A percentile compares a stretch with the other conserved stretches of the same genome.
phyloP scores from a whole-genome alignment of 1,139 yeast species.

The Sugiyamaella novakii region DNA sequence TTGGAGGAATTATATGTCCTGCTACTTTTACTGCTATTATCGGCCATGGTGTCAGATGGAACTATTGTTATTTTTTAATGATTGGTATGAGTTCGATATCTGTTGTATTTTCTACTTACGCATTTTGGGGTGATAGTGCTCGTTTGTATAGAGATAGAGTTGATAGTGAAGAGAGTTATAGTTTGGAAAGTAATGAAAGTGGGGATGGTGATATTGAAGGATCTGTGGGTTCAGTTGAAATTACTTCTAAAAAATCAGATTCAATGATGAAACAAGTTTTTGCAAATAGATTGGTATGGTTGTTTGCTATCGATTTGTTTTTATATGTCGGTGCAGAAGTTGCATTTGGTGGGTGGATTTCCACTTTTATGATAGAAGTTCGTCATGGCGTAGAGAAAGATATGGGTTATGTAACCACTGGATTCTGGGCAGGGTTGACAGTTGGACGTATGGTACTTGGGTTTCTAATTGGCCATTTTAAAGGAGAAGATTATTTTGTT shows the following conservation, averaged over 20 bases:
- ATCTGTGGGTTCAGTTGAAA: slow-evolving; percentile 1
- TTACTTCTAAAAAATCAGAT: not conserved
- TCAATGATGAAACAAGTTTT: slow-evolving; percentile 35
- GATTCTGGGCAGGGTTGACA: slow-evolving; percentile 73
- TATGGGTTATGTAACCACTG: slow-evolving; percentile 68
- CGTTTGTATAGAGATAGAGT: slow-evolving; percentile 23
- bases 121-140: slow-evolving; percentile 32
- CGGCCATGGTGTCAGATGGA: slow-evolving; percentile 54
- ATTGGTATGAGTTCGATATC: slow-evolving; percentile 46
- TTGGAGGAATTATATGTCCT: slow-evolving; percentile 66
- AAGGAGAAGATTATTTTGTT: slow-evolving; percentile 33
- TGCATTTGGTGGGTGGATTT: slow-evolving; percentile 70
- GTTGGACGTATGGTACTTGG: slow-evolving; percentile 56
- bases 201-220: not conserved
- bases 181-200: slow-evolving; percentile 10
- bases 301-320: slow-evolving; percentile 55
- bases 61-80: slow-evolving; percentile 54
- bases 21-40: slow-evolving; percentile 58
- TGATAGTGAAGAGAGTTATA: slow-evolving; percentile 13
- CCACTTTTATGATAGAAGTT: slow-evolving; percentile 60
- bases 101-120: slow-evolving; percentile 25
- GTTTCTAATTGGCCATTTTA: slow-evolving; percentile 35
- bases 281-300: slow-evolving; percentile 62
- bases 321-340: slow-evolving; percentile 73
- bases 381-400: slow-evolving; percentile 51